Evolutionary conservation across 2,329 filamentous ascomycete genomes (phyloP), one percentile per base, ranked within the genome.

Genomic region (Verticillium nonalfalfae): DNA sequence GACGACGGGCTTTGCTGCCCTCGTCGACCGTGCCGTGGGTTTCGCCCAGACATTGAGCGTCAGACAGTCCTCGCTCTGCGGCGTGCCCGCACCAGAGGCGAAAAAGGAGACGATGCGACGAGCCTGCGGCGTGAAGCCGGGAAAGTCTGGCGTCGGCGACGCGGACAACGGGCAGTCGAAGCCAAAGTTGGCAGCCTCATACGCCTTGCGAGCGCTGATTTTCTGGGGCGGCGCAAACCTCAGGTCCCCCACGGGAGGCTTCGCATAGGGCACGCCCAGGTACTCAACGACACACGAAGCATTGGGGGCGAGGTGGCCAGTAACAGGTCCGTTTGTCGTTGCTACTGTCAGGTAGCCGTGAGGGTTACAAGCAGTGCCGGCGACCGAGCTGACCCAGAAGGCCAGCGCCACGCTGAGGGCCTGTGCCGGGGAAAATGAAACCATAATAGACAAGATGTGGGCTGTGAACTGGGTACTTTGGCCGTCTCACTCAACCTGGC

Each of bases 21-120:
- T 55, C 50, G 61, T 58, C 3, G 68, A 66, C 33, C 70, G 64
- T 3, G 62, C 56, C 33, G 71, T 68, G 1, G 71, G 65, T 34
- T 69, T 71, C 9, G 74, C 67, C 74, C 76, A 75, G 55, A 78
- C 63, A 65, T 78, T 77, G 7, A 78, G 63, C 0, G 70, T 72
- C 10, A 78, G 62, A 35, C 75, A 78, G 60, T 78, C 75, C 59
- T 78, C 75, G 58, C 69, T 68, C 56, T 70, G 63, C 3, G 68
- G 61, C 13, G 69, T 69, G 7, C 68, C 68, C 1, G 64, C 64
- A n/a, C 61, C 59, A 1, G 64, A 63, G 10, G 66, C 61, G 60
- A 69, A 68, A 36, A 67, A 67, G 14, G 61, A 56, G 18, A 71
- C 60, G 40, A 70, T 66, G 2, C 61, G 64, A 62, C 68, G 72